A percentile compares a stretch with the other conserved stretches of the same genome.
These are phyloP conservation scores for Penicillium alfredii DNA, from an alignment of 495 filamentous ascomycete species.

Conservation along the genomic window DNA sequence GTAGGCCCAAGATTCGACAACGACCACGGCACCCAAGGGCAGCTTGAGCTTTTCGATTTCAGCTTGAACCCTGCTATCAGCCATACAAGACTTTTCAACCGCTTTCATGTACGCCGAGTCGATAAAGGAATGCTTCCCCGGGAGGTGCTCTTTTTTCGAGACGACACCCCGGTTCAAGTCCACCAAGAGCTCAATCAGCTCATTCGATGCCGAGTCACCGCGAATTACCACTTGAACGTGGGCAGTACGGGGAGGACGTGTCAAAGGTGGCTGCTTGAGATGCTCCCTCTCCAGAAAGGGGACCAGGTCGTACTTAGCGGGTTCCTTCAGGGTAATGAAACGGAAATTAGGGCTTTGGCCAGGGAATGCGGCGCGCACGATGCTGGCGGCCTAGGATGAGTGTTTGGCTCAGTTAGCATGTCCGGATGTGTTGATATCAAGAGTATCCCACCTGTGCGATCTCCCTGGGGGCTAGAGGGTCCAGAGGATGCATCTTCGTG, in stretches of 20 bases:
- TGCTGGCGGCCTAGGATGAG: constrained; percentile 1
- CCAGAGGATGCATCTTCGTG: neutral
- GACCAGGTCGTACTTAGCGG: constrained; percentile 15
- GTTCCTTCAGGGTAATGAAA: constrained; percentile 16
- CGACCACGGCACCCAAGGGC: constrained; percentile 5
- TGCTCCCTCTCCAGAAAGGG: constrained; percentile 17
- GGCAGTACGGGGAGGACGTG: constrained; percentile 12
- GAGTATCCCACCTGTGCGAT: neutral
- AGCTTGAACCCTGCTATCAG: constrained; percentile 7
- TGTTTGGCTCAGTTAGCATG: neutral
- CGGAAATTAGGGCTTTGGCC: constrained; percentile 4
- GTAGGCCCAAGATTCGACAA: constrained; percentile 16
- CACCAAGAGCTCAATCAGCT: constrained; percentile 8
- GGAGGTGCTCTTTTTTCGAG: constrained; percentile 8
- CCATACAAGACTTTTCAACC: constrained; percentile 12
- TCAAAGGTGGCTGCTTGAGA: neutral
- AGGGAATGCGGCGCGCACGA: constrained; percentile 2
- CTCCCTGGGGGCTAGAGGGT: neutral
- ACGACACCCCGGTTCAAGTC: constrained; percentile 3
- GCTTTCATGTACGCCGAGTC: constrained; percentile 17
- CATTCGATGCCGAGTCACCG: neutral
- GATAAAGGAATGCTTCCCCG: constrained; percentile 19
- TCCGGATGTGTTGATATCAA: neutral
- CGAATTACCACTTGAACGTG: constrained; percentile 8
- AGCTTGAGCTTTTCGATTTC: constrained; percentile 12